Evolutionary conservation across 495 filamentous ascomycete species (phyloP), one percentile per base, ranked within the genome.

Genomic region (Aspergillus bertholletiae): DNA sequence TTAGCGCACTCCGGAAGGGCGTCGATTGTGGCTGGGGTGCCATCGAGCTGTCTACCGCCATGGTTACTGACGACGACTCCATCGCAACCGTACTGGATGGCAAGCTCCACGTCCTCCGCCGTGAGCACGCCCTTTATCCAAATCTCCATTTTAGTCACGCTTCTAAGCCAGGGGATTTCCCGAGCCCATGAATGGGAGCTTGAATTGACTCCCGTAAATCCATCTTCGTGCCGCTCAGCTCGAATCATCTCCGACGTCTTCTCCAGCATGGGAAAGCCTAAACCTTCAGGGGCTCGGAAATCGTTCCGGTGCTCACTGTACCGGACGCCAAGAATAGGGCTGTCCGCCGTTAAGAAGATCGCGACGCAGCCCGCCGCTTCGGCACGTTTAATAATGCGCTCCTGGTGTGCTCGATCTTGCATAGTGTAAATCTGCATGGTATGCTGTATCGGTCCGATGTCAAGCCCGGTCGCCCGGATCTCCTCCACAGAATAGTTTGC

Each of bases 341-440:
- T 90, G 66, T 97, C 92, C 12, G 95, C 84, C 5, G 92, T 97
- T 20, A 96, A 75, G 50, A 86, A 84, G 41, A 96, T 79, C 5
- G 76, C 85, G 45, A 80, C 80, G 23, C 88, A 72, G 1, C 70
- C 65, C 50, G 84, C 81, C 11, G 56, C 60, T 32, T 67, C 66
- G 2, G 69, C 65, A 22, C 68, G 72, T 21, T 53, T 59, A 11
- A 82, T 76, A 12, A 77, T 70, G 1, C 67, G 64, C 52, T 82
- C 84, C 27, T 84, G 79, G 56, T 87, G 84, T 24, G 67, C 20
- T 2, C 85, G 75, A 53, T 88, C 75, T 39, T 79, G 83, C 71
- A 91, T 84, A 21, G 89, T 83, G 60, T 93, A 92, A 26, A 92
- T 72, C 59, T 92, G 89, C 61, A 90, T 84, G 70, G 87, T 55